A percentile compares a stretch with the other conserved stretches of the same genome.
Evolutionary conservation across 2,329 filamentous ascomycete species (phyloP).

Genomic region (Rutstroemia sp.): DNA sequence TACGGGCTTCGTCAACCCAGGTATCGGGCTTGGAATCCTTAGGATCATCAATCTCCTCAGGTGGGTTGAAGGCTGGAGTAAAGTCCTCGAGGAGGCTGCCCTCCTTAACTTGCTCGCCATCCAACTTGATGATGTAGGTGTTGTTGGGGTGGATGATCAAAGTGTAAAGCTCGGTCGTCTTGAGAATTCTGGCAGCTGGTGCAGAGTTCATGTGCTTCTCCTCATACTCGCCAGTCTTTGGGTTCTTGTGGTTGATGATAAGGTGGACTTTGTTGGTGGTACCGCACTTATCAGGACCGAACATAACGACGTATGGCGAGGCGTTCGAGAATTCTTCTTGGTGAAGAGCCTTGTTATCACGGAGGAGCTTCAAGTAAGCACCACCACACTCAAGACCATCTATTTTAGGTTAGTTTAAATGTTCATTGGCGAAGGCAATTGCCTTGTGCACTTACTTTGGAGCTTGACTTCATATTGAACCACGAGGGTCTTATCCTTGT

Average conservation of each 20-base stretch:
- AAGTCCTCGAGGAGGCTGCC: slow-evolving; percentile 94
- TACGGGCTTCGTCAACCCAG: slow-evolving; percentile 92
- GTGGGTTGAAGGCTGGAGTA: slow-evolving; percentile 83
- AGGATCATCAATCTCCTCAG: slow-evolving; percentile 88
- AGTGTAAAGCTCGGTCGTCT: slow-evolving; percentile 92
- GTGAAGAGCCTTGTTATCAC: slow-evolving; percentile 95
- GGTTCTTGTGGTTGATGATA: slow-evolving; percentile 99
- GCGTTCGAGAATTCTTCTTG: slow-evolving; percentile 96
- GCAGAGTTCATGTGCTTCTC: slow-evolving; percentile 94
- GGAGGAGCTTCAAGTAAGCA: slow-evolving; percentile 97
- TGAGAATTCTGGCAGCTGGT: slow-evolving; percentile 79
- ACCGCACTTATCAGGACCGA: slow-evolving; percentile 98
- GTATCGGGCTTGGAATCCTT: slow-evolving; percentile 90
- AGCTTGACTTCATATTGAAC: slow-evolving; percentile 99
- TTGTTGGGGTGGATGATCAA: slow-evolving; percentile 95
- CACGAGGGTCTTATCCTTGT: slow-evolving; percentile 94
- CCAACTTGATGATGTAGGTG: slow-evolving; percentile 86
- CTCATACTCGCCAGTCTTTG: slow-evolving; percentile 98
- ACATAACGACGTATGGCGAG: slow-evolving; percentile 99
- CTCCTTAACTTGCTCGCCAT: slow-evolving; percentile 80
- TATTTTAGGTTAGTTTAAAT: slow-evolving; percentile 36
- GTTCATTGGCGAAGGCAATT: neutral
- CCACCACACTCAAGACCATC: slow-evolving; percentile 96
- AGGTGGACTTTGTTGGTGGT: slow-evolving; percentile 97
- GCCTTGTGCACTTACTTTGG: slow-evolving; percentile 61